Conservation (phyloP, 1,284 basidiomycete genomes). For the Cutaneotrichosporon sp. region DNA sequence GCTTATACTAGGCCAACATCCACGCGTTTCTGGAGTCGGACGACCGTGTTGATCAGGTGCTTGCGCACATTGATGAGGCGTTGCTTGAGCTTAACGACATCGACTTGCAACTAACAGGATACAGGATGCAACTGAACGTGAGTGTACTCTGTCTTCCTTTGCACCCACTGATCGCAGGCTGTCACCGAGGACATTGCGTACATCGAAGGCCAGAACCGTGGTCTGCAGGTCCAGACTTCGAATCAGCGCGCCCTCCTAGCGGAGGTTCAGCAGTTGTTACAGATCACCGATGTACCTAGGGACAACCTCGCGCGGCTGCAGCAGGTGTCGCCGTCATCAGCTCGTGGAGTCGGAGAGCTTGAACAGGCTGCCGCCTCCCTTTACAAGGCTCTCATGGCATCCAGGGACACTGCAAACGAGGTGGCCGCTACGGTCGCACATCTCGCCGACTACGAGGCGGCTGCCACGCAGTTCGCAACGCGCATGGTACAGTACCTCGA, state of each 20-base stretch:
- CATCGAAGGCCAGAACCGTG: constrained; percentile 94
- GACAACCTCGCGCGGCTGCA: constrained; percentile 70
- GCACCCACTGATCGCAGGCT: constrained; percentile 55
- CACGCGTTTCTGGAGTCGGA: constrained; percentile 96
- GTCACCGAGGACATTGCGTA: constrained; percentile 90
- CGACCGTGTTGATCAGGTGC: constrained; percentile 73
- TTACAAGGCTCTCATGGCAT: constrained; percentile 92
- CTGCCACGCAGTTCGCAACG: constrained; percentile 86
- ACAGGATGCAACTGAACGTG: constrained; percentile 90
- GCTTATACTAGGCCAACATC: constrained; percentile 71
- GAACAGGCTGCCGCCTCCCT: constrained; percentile 79
- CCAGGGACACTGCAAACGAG: constrained; percentile 79
- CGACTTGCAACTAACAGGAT: constrained; percentile 77
- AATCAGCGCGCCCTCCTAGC: constrained; percentile 80
- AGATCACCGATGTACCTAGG: constrained; percentile 87
- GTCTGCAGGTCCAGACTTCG: constrained; percentile 94
- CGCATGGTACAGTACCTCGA: constrained; percentile 81
- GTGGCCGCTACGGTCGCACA: constrained; percentile 93
- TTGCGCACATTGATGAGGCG: constrained; percentile 83
- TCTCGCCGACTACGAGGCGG: constrained; percentile 78
- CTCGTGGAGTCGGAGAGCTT: constrained; percentile 66
- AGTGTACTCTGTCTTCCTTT: constrained; percentile 31
- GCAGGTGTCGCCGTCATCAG: constrained; percentile 77
- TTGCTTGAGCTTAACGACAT: constrained; percentile 78
- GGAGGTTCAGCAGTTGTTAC: constrained; percentile 78